These are phyloP conservation scores for Arachis monticola DNA, from an alignment of 331 rosid species.

Conservation along the genomic window DNA sequence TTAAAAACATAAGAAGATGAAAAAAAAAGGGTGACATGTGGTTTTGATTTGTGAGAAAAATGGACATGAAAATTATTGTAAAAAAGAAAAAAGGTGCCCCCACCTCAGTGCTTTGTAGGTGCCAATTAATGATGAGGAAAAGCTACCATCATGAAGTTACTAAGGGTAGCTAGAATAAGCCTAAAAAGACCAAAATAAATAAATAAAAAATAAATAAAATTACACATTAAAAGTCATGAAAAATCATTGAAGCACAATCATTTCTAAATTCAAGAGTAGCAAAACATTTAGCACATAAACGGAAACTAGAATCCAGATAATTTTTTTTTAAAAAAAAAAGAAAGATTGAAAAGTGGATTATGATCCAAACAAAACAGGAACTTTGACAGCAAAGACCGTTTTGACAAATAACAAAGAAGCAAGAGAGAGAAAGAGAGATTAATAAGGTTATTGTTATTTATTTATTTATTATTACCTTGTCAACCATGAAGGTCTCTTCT, in stretches of 20 bases:
- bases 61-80: constrained; percentile 42
- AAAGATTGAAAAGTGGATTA: neutral
- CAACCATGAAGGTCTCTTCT: constrained; percentile 82
- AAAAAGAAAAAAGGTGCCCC: constrained; percentile 47
- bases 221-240: constrained; percentile 2
- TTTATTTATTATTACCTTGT: constrained; percentile 56
- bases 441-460: neutral
- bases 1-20: neutral
- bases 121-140: constrained; percentile 52
- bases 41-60: constrained; percentile 33
- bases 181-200: neutral
- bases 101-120: constrained; percentile 50
- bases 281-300: constrained; percentile 35
- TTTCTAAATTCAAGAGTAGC: constrained; percentile 31
- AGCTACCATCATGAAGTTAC: constrained; percentile 45
- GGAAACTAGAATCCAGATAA: constrained; percentile 26
- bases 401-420: neutral
- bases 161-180: constrained; percentile 31
- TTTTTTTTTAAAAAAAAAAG: constrained; percentile 26
- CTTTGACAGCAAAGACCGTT: neutral
- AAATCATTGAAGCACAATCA: constrained; percentile 46
- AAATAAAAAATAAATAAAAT: constrained; percentile 17
- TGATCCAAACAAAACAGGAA: neutral
- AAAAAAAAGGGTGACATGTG: constrained; percentile 24
- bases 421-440: constrained; percentile 1